phyloP scores from a whole-genome alignment of 331 rosid species.

The Malus hybrid region DNA sequence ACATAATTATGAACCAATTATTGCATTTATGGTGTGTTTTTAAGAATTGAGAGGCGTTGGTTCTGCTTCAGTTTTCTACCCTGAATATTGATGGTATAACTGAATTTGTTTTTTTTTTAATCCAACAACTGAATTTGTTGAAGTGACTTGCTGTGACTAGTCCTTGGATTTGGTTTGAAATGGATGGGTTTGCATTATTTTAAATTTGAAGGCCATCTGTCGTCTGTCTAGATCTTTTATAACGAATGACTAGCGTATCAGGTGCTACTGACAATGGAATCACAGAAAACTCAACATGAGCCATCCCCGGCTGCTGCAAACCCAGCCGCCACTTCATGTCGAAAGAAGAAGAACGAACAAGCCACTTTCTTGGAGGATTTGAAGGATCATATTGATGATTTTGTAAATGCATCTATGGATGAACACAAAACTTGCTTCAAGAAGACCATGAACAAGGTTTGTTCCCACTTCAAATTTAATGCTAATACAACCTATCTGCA shows the following conservation, averaged over 20 bases:
- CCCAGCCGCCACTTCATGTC: slow-evolving; percentile 42
- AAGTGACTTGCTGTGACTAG: neutral
- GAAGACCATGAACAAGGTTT: slow-evolving; percentile 36
- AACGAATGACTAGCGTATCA: neutral
- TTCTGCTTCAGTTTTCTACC: neutral
- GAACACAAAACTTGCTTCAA: slow-evolving; percentile 44
- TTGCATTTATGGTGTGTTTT: no score
- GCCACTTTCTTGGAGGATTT: slow-evolving; percentile 70
- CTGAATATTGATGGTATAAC: neutral
- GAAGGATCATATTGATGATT: slow-evolving; percentile 84
- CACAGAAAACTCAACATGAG: slow-evolving; percentile 14
- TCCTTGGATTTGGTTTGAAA: neutral
- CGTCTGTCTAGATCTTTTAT: neutral
- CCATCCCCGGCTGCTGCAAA: slow-evolving; percentile 10
- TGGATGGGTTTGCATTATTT: neutral
- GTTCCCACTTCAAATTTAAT: neutral
- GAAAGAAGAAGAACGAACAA: slow-evolving; percentile 61
- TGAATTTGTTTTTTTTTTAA: neutral
- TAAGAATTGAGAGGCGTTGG: neutral
- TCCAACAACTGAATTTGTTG: neutral
- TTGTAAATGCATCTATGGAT: slow-evolving; percentile 64
- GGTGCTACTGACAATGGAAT: slow-evolving; percentile 20
- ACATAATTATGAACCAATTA: no score
- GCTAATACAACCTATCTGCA: neutral
- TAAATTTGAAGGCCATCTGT: neutral